Percentiles rank a stretch among this genome's conserved stretches.
Evolutionary conservation across 805 yeast genomes (phyloP).

Genomic region (Tetrapisispora nanseiensis): DNA sequence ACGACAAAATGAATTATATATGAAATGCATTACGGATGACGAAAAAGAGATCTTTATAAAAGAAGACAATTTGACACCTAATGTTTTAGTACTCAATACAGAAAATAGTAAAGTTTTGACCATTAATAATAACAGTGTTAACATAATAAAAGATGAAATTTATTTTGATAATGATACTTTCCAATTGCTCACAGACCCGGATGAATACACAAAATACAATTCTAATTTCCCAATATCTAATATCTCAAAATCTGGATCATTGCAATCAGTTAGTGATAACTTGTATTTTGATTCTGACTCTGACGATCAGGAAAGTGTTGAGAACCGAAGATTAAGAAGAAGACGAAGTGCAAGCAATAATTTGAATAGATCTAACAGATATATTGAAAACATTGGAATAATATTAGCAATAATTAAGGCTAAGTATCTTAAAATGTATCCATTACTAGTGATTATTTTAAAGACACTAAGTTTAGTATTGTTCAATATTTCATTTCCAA

Average conservation of each 20-base stretch:
- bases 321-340: not conserved
- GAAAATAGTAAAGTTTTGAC: not conserved
- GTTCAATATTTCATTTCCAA: slow-evolving; percentile 16
- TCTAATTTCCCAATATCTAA: not conserved
- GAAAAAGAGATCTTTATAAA: slow-evolving; percentile 8
- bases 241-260: not conserved
- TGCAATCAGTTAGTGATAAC: not conserved
- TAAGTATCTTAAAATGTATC: slow-evolving; percentile 2
- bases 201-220: not conserved
- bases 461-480: slow-evolving; percentile 14
- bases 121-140: not conserved
- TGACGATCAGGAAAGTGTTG: not conserved
- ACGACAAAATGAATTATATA: slow-evolving; percentile 11
- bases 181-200: not conserved
- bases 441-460: slow-evolving; percentile 9
- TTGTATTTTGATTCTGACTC: not conserved
- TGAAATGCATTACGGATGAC: slow-evolving; percentile 13
- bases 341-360: slow-evolving; percentile 1
- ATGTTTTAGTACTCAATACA: not conserved
- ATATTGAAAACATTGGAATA: not conserved
- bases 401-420: not conserved
- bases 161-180: not conserved
- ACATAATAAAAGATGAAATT: not conserved
- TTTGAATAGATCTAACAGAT: not conserved
- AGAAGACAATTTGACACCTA: slow-evolving; percentile 6